These are phyloP conservation scores for Chimonanthus salicifolius DNA, from an alignment of 164 flowering plant genomes.

Conservation along the genomic window DNA sequence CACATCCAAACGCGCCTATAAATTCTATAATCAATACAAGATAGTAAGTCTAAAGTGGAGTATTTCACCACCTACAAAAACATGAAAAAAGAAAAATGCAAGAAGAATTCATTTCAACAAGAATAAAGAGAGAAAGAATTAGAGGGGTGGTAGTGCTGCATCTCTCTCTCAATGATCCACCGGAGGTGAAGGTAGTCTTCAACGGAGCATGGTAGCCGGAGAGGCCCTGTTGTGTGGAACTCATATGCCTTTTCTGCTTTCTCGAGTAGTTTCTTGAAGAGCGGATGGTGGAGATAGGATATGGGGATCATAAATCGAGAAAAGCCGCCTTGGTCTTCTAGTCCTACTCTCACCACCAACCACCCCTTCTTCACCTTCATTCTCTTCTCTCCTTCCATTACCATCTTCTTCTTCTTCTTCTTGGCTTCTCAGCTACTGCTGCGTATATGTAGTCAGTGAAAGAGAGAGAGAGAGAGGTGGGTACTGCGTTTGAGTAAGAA, in stretches of 20 bases:
- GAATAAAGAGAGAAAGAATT: not conserved
- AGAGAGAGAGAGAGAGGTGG: no score
- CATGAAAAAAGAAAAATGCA: no score
- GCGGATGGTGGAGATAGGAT: slow-evolving; percentile 49
- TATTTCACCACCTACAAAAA: no score
- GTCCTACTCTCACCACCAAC: slow-evolving; percentile 36
- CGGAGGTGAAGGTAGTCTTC: slow-evolving; percentile 52
- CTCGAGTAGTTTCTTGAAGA: slow-evolving; percentile 42
- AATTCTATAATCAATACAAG: no score
- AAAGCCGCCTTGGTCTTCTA: slow-evolving; percentile 21
- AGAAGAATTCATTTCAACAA: not conserved
- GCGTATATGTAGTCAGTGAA: no score
- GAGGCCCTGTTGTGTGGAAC: slow-evolving; percentile 42
- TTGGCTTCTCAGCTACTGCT: not conserved
- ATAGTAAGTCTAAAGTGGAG: no score
- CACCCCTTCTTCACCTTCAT: slow-evolving; percentile 45
- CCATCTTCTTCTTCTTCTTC: slow-evolving; percentile 1
- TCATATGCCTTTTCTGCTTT: slow-evolving; percentile 50
- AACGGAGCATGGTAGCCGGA: slow-evolving; percentile 53
- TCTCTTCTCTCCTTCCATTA: slow-evolving; percentile 17
- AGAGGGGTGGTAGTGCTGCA: not conserved
- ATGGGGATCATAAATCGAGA: slow-evolving; percentile 50
- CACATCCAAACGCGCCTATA: no score
- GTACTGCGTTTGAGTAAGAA: not conserved
- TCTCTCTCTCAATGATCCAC: slow-evolving; percentile 38